Conservation (phyloP, 306 rosid genomes). For the apple (Malus domestica) region ASM211411v1 NC_041796.1:28498501-28499000, state of each 20-base stretch:
- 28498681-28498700: background rate
- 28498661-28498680: background rate
- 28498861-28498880: background rate
- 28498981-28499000: conserved; percentile 38
- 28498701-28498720: background rate
- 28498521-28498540: background rate
- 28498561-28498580: background rate
- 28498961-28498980: conserved; percentile 56
- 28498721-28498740: background rate
- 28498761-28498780: background rate
- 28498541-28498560: background rate
- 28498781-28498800: background rate
- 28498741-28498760: background rate
- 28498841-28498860: background rate
- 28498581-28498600: background rate
- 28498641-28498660: background rate
- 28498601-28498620: background rate
- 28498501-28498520: background rate
- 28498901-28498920: conserved; percentile 34
- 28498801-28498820: background rate
- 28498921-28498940: conserved; percentile 68
- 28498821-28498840: background rate
- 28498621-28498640: background rate
- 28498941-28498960: conserved; percentile 52
- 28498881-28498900: background rate